Evolutionary conservation across 2,329 filamentous ascomycete species (phyloP), one percentile per base, ranked within the genome.

Genomic region (Lachnellula hyalina): DNA sequence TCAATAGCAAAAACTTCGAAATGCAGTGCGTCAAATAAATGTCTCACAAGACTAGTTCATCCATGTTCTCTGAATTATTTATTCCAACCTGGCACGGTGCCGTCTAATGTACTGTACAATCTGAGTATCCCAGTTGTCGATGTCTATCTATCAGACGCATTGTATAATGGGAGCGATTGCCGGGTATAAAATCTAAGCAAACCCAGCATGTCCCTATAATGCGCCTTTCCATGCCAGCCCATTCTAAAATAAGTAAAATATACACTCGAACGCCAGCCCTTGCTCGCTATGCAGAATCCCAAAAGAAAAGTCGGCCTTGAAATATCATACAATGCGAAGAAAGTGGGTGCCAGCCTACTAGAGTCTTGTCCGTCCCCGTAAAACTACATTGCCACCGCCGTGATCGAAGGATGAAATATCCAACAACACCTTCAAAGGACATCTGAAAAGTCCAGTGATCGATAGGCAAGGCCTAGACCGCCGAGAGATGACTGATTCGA

Each of bases 181-280:
- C 47, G 19, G 47, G 35, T 40, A 38, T 46, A 23, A 52, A n/a
- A 19, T 35, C 49, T 32, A 32, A 36, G 5, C n/a, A 35, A 15
- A 46, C n/a, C 44, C 21, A 7, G n/a, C 23, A 17, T 40, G 32
- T 38, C 21, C 11, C 7, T 19, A 17, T 38, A 5, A 21, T 46
- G 47, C 42, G 50, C 50, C 50, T n/a, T 21, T 9, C 19, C 50
- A 38, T 52, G 42, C 42, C n/a, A 40, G 15, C 25, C 49, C 25
- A 34, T 34, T 35, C 46, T 35, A 14, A 48, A 17, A 36, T n/a
- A 34, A 34, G 17, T 21, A 36, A 15, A 46, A 32, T 25, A 15
- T 14, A 44, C 14, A 21, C n/a, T 21, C 44, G 34, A 54, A 49
- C 38, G 28, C 48, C 47, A 40, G 42, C 15, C 38, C 41, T 15